Percentiles rank a stretch among this genome's conserved stretches.
Evolutionary conservation across 306 rosid species (phyloP).

Genomic region (Casuarina equisetifolia): DNA sequence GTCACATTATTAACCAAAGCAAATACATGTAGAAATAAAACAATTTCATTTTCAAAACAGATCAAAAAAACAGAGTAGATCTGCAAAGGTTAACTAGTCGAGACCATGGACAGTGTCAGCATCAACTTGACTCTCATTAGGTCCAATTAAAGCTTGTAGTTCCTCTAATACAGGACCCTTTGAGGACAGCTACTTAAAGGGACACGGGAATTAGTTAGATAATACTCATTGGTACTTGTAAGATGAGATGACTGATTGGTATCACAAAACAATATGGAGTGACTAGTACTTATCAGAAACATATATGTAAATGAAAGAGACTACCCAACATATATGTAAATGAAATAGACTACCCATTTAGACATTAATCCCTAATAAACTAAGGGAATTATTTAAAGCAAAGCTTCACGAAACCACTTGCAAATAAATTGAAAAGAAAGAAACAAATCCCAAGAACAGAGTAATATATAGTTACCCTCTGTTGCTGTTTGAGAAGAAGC

Average conservation of each 20-base stretch:
- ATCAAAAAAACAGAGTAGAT: not conserved
- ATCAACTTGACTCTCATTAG: not conserved
- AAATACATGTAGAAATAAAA: not conserved
- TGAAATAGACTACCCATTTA: not conserved
- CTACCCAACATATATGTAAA: not conserved
- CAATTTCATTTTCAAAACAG: not conserved
- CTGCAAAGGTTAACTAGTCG: not conserved
- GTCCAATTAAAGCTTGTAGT: not conserved
- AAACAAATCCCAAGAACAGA: slow-evolving; percentile 18
- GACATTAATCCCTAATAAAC: not conserved
- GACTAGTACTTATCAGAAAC: not conserved
- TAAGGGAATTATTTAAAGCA: not conserved
- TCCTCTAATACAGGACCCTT: not conserved
- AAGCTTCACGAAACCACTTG: not conserved
- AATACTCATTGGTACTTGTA: not conserved
- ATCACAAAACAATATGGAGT: not conserved
- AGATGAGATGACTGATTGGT: not conserved
- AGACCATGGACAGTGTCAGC: not conserved
- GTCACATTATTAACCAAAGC: not conserved
- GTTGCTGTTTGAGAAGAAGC: slow-evolving; percentile 98
- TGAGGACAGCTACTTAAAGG: not conserved
- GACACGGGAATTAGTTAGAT: not conserved
- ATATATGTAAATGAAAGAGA: not conserved
- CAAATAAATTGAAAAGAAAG: slow-evolving; percentile 11
- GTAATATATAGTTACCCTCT: slow-evolving; percentile 62